A percentile compares a stretch with the other conserved stretches of the same genome.
phyloP scores from a whole-genome alignment of 164 flowering plant genomes.

The Houttuynia cordata region DNA sequence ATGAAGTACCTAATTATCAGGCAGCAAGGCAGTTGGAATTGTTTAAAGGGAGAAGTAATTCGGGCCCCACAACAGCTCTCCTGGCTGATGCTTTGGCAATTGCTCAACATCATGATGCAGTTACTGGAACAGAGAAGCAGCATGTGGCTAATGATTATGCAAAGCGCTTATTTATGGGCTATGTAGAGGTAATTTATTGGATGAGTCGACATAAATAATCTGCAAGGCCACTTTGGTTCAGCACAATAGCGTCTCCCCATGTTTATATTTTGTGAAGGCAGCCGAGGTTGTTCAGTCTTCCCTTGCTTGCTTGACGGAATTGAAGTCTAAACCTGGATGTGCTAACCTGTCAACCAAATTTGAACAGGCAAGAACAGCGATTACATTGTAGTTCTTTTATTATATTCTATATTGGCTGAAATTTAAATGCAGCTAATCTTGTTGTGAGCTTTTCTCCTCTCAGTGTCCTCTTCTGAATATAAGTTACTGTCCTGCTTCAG shows the following conservation, averaged over 20 bases:
- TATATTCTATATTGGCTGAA: neutral
- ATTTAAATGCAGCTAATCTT: neutral
- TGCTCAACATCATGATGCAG: constrained; percentile 97
- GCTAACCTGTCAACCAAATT: constrained; percentile 32
- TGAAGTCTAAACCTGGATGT: constrained; percentile 20
- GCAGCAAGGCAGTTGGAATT: constrained; percentile 89
- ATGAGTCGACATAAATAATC: neutral
- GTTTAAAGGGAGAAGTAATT: constrained; percentile 44
- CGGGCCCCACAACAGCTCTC: constrained; percentile 52
- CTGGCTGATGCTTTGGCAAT: constrained; percentile 89
- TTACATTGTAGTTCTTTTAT: neutral
- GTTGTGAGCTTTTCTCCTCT: constrained; percentile 12
- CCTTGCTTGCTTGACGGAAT: constrained; percentile 43
- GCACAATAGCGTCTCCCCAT: neutral
- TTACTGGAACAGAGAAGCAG: constrained; percentile 80
- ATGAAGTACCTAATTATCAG: constrained; percentile 20
- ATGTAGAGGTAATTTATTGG: constrained; percentile 38
- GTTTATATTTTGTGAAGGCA: constrained; percentile 38
- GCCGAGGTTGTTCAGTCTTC: constrained; percentile 64
- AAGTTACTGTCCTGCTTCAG: constrained; percentile 85
- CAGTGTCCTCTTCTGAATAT: constrained; percentile 91
- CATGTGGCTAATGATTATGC: constrained; percentile 94
- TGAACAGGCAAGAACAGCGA: constrained; percentile 46
- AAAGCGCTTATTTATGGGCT: constrained; percentile 69
- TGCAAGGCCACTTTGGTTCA: too few species aligned